phyloP scores from a whole-genome alignment of 345 rosid species.

The Citrus glauca region DNA sequence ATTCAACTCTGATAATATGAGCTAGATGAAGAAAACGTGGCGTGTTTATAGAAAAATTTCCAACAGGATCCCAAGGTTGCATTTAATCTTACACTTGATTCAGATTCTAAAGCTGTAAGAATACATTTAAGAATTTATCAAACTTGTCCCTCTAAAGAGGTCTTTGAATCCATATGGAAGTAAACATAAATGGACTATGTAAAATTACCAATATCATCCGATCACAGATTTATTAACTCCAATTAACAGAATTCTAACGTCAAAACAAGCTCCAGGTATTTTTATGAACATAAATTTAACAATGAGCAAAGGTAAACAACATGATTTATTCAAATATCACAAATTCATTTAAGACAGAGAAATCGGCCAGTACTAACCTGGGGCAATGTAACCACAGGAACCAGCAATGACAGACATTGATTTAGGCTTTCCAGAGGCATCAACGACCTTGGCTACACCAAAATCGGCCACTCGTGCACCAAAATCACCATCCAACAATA shows the following conservation, averaged over 20 bases:
- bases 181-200: background rate
- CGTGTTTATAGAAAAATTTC: background rate
- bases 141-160: background rate
- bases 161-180: background rate
- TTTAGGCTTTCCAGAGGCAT: constrained; percentile 62
- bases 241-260: background rate
- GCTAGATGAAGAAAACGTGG: background rate
- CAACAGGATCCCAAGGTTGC: background rate
- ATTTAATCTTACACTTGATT: background rate
- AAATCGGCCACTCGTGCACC: constrained; percentile 98
- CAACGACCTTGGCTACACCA: constrained; percentile 88
- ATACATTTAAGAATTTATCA: background rate
- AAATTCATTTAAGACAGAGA: background rate
- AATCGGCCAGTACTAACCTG: constrained; percentile 53
- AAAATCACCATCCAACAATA: constrained; percentile 80
- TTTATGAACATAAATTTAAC: background rate
- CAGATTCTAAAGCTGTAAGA: background rate
- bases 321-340: background rate
- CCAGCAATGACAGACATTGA: constrained; percentile 98
- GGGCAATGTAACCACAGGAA: constrained; percentile 98
- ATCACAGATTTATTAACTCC: background rate
- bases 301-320: background rate
- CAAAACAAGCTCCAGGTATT: background rate
- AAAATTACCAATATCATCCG: background rate
- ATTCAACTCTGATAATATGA: background rate